A percentile compares a stretch with the other conserved stretches of the same genome.
Evolutionary conservation across 176 grass and related monocot genomes (phyloP).

Genomic region (Raddia guianensis): DNA sequence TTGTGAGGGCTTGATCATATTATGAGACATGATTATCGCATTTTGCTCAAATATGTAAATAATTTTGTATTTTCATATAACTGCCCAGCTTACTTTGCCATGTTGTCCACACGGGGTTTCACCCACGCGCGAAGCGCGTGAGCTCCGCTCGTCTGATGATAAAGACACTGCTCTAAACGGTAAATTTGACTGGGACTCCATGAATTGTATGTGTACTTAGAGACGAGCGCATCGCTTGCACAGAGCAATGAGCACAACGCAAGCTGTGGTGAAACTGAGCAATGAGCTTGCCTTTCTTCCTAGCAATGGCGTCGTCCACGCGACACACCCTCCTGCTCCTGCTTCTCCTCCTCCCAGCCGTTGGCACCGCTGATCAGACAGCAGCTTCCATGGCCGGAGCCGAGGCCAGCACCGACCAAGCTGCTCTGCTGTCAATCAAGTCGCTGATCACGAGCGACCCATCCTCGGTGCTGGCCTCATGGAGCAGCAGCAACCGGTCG

Average conservation of each 20-base stretch:
- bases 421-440: not conserved
- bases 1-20: too few species aligned
- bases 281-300: not conserved
- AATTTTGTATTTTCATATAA: too few species aligned
- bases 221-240: not conserved
- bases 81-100: too few species aligned
- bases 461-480: not conserved
- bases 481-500: slow-evolving; percentile 10
- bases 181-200: too few species aligned
- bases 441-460: not conserved
- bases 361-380: not conserved
- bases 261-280: not conserved
- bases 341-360: not conserved
- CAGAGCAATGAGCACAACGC: not conserved
- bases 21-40: too few species aligned
- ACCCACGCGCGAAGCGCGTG: too few species aligned
- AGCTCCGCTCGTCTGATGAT: too few species aligned
- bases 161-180: too few species aligned
- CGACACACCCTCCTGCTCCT: not conserved
- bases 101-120: too few species aligned
- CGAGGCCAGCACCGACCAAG: not conserved
- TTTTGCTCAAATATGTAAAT: too few species aligned
- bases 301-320: slow-evolving; percentile 1
- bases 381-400: not conserved
- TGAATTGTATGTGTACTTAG: too few species aligned